Conservation (phyloP, 805 yeast genomes). For the Kodamaea restingae region DNA sequence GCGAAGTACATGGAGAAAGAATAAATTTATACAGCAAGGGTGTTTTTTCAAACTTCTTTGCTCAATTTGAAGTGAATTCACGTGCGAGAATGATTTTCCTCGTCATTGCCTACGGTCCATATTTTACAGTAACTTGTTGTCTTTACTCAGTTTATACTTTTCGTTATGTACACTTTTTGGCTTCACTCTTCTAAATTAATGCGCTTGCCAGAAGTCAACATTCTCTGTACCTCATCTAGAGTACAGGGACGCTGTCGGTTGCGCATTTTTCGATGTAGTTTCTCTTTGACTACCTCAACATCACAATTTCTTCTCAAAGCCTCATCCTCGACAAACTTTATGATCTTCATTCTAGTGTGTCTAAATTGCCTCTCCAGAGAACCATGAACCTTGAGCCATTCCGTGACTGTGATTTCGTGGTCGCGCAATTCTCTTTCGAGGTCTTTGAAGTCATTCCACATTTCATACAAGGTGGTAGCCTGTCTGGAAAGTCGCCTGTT, state of each 20-base stretch:
- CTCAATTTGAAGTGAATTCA: no score
- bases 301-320: constrained; percentile 16
- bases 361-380: constrained; percentile 26
- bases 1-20: no score
- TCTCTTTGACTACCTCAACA: constrained; percentile 23
- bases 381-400: constrained; percentile 31
- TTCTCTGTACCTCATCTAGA: constrained; percentile 30
- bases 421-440: constrained; percentile 22
- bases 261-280: constrained; percentile 26
- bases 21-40: no score
- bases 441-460: constrained; percentile 33
- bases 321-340: constrained; percentile 28
- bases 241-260: constrained; percentile 29
- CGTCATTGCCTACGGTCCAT: no score
- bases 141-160: no score
- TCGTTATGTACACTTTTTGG: no score
- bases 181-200: constrained; percentile 19
- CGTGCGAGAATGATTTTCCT: no score
- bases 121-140: no score
- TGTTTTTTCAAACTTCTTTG: no score
- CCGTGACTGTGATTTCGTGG: constrained; percentile 23
- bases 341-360: constrained; percentile 26
- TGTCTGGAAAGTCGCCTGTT: constrained; percentile 25
- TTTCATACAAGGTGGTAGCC: constrained; percentile 25
- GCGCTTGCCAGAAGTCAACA: constrained; percentile 26